Conservation (phyloP, 352 stramenopile species). For the Globisporangium yorkense region DNA sequence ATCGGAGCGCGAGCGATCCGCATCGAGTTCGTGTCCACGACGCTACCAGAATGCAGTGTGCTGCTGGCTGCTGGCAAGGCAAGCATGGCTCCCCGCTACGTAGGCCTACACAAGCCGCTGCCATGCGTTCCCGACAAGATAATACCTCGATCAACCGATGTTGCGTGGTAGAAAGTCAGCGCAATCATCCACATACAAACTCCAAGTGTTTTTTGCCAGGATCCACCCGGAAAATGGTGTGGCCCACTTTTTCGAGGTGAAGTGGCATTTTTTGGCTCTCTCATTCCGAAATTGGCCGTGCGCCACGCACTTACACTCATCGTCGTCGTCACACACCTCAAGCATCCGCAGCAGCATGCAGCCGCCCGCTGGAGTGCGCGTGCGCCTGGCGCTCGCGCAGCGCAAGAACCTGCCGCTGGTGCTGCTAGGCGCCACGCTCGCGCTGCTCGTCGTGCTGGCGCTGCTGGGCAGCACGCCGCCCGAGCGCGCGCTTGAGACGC, state of each 20-base stretch:
- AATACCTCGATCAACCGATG: no score
- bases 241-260: not conserved
- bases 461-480: slow-evolving; percentile 34
- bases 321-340: not conserved
- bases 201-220: not conserved
- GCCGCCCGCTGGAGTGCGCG: slow-evolving; percentile 47
- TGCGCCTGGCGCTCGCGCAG: slow-evolving; percentile 61
- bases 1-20: no score
- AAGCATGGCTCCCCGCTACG: no score
- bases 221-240: not conserved
- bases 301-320: not conserved
- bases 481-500: slow-evolving; percentile 24
- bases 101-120: no score
- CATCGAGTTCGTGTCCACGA: no score
- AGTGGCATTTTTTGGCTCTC: not conserved
- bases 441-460: slow-evolving; percentile 36
- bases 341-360: slow-evolving; percentile 31
- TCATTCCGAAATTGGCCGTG: slow-evolving; percentile 7
- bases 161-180: no score
- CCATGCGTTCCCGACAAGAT: no score
- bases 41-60: no score
- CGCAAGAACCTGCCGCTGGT: slow-evolving; percentile 56
- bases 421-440: slow-evolving; percentile 30
- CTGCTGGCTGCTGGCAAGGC: no score
- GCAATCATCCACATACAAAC: not conserved